Percentiles rank a stretch among this genome's conserved stretches.
phyloP scores from a whole-genome alignment of 768 basidiomycete species.

The Rhodotorula taiwanensis region DNA sequence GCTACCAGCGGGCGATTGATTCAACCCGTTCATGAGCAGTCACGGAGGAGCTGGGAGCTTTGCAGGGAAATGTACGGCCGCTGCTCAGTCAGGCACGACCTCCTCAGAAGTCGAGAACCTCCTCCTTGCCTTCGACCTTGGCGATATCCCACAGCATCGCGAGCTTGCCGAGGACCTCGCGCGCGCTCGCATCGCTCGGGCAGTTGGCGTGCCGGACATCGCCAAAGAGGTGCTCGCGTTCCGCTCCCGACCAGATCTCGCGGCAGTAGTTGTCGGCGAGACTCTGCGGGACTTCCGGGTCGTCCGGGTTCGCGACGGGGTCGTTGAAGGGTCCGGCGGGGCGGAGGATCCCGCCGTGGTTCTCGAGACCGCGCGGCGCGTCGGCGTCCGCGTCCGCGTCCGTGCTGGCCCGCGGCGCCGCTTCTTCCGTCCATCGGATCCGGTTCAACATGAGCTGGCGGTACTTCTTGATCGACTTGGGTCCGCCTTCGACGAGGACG shows the following conservation, averaged over 20 bases:
- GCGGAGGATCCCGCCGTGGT: conserved; percentile 17
- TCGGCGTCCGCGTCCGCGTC: conserved; percentile 3
- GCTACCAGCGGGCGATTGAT: too few relatives aligned
- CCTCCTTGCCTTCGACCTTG: conserved; percentile 49
- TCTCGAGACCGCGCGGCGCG: not conserved
- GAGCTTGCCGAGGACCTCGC: conserved; percentile 78
- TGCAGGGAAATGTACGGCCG: too few relatives aligned
- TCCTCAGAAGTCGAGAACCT: not conserved
- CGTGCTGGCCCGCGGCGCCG: conserved; percentile 48
- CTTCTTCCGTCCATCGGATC: conserved; percentile 89
- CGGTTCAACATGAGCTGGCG: conserved; percentile 77
- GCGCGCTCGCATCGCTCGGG: conserved; percentile 63
- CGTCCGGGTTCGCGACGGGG: conserved; percentile 14
- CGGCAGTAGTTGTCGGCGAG: conserved; percentile 82
- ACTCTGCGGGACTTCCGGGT: conserved; percentile 48
- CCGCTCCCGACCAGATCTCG: conserved; percentile 84
- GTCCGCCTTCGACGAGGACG: conserved; percentile 87
- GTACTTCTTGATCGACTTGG: conserved; percentile 77
- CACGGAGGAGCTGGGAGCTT: too few relatives aligned
- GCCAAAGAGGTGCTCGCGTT: conserved; percentile 70
- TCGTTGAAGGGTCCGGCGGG: conserved; percentile 19
- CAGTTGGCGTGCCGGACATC: conserved; percentile 41
- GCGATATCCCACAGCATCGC: conserved; percentile 91
- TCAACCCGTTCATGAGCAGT: too few relatives aligned
- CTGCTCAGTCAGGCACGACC: too few relatives aligned